phyloP scores from a whole-genome alignment of 495 filamentous ascomycete genomes.

The Aspergillus biplanus region DNA sequence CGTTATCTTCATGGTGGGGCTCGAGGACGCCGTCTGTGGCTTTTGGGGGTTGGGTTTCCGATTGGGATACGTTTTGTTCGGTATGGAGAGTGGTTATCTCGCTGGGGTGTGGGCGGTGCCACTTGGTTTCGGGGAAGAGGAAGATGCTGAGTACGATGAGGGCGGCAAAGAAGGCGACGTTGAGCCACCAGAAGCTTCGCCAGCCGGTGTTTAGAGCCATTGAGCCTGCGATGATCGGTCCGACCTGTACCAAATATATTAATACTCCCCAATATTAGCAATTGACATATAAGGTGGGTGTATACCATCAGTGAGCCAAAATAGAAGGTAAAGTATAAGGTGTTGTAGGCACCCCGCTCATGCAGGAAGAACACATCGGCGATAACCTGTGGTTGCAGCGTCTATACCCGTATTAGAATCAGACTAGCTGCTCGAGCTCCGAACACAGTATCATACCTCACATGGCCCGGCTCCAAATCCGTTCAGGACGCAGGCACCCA shows the following conservation, averaged over 20 bases:
- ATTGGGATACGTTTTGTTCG: constrained; percentile 4
- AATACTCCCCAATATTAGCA: no score
- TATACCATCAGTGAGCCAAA: constrained; percentile 43
- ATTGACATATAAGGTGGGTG: no score
- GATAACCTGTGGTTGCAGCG: constrained; percentile 64
- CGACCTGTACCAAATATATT: constrained; percentile 32
- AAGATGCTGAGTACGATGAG: constrained; percentile 54
- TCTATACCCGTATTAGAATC: constrained; percentile 35
- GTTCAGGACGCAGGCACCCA: constrained; percentile 64
- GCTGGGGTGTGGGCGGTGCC: constrained; percentile 47
- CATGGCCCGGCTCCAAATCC: constrained; percentile 62
- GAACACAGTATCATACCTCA: constrained; percentile 25
- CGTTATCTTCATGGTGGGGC: no score
- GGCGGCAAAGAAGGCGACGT: constrained; percentile 52
- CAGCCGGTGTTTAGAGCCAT: constrained; percentile 61
- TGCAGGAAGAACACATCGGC: constrained; percentile 70
- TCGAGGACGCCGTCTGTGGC: constrained; percentile 5
- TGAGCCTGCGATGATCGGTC: constrained; percentile 60
- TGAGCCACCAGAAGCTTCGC: constrained; percentile 62
- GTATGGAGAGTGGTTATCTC: constrained; percentile 18
- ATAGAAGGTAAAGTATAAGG: constrained; percentile 63
- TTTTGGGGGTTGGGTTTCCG: constrained; percentile 20
- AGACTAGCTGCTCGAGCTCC: no score
- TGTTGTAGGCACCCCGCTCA: constrained; percentile 67
- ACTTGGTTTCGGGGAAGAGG: constrained; percentile 65